Evolutionary conservation across 2,329 filamentous ascomycete species (phyloP), one percentile per base, ranked within the genome.

Genomic region (Verticillium isaacii): DNA sequence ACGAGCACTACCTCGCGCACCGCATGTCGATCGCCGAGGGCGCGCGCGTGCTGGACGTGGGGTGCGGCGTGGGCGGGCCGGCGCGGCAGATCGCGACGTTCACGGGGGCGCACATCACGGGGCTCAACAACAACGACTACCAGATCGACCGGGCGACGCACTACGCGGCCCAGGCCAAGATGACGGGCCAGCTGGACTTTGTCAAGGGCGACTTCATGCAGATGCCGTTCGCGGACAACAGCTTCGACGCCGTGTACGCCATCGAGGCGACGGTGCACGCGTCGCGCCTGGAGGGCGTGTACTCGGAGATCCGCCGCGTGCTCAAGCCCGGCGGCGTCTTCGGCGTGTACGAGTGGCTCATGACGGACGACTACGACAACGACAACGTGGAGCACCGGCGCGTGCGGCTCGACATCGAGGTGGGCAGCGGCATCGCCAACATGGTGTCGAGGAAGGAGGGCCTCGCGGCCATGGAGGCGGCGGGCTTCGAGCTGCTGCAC

Each of bases 91-190:
- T 99, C 71, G 92, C 91, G 79, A 96, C 96, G 80, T 99, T 99
- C 80, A 90, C 92, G 12, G 94, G 91, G 64, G 90, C 87, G 69
- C 92, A 97, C 70, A 85, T 98, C 66, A 89, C 92, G 29, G 95
- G 95, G 54, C 80, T 98, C 75, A 99, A 98, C 87, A 98, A 97
- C 87, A 98, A 98, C 78, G 92, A 97, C 80, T 99, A 99, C 82
- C 95, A 98, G 81, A 97, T 98, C 68, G 87, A 97, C 74, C 91
- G 95, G 67, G 94, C 93, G n/a, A 93, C 88, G 15, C 82, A 84
- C 60, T 97, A 97, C 73, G 92, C 93, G 2, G 78, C 84, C 65
- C 92, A 92, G 77, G 92, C 96, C 78, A 89, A 89, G 59, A 81
- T 98, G 59, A 84, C 89, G 1, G 77, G 91, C 71, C 92, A 97